Conservation (phyloP, 2,329 filamentous ascomycete genomes). For the Fusarium annulatum region DNA sequence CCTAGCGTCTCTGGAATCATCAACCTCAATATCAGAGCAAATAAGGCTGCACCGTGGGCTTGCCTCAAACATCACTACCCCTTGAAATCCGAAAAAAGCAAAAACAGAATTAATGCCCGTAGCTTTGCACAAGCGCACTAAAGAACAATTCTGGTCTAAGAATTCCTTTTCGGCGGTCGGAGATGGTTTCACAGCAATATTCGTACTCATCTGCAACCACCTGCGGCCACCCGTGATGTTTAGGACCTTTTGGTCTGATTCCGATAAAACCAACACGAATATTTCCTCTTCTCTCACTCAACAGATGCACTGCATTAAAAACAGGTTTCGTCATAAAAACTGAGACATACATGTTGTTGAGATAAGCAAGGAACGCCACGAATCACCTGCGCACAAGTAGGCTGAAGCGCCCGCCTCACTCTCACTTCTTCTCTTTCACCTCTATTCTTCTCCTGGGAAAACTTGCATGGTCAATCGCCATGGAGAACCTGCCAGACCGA, state of each 20-base stretch:
- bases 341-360: conserved; percentile 3
- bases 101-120: not conserved
- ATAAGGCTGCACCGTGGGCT: not conserved
- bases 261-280: not conserved
- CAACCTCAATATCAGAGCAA: not conserved
- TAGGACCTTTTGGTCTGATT: not conserved
- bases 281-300: not conserved
- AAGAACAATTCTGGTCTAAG: not conserved
- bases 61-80: not conserved
- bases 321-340: not conserved
- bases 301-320: not conserved
- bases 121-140: not conserved
- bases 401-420: conserved; percentile 1
- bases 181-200: not conserved
- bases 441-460: not conserved
- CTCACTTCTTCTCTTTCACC: not conserved
- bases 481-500: conserved; percentile 35
- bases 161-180: not conserved
- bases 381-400: not conserved
- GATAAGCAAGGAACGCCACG: conserved; percentile 1
- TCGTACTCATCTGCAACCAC: not conserved
- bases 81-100: not conserved
- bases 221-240: not conserved
- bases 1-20: not conserved
- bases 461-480: not conserved